Base-by-base conservation (phyloP, 2,329 filamentous ascomycete species). In the Talaromyces sp. region DNA sequence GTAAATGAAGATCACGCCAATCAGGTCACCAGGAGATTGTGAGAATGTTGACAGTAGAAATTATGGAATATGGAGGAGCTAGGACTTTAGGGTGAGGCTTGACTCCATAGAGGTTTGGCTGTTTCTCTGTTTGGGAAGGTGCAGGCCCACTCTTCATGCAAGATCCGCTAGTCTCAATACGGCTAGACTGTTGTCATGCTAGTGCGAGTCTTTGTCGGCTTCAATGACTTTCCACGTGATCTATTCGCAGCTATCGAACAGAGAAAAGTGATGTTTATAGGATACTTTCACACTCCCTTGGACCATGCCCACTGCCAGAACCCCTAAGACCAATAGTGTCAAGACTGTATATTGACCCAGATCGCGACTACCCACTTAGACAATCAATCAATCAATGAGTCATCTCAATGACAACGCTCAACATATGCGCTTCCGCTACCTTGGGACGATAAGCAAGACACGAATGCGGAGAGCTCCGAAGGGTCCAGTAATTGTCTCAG, bases 381-480 rank as follows among this genome's bases (percentile, higher is more conserved):
- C 50, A 54, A 39, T 59, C 50, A 35, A 14, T 54, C 50, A 54
- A 39, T 59, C 23, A 50, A 23, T 50, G 33, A 60, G 58, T 52
- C 58, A 48, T 28, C 2, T 4, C 58, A 39, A 60, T 60, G 44
- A 40, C 33, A 54, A 14, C 35, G 12, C 9, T 52, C 25, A 12
- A 23, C 23, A 14, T 52, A n/a, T 5, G 6, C 31, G n/a, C 48
- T 21, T 35, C 18, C 28, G 14, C 40, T 46, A 0, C 39, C 54
- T 31, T 33, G 39, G 23, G 44, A n/a, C 25, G 58, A 60, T 60
- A 60, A 60, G 58, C 31, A 21, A 23, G 18, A 35, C 31, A 48
- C 40, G 54, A 58, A 40, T 50, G 31, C 61, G 61, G 61, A 63
- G 61, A 48, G 55, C 57, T 57, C 55, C 58, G 58, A 60, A 31